Conservation (phyloP, 208 protist genomes). For the Crithidia brevicula region DNA sequence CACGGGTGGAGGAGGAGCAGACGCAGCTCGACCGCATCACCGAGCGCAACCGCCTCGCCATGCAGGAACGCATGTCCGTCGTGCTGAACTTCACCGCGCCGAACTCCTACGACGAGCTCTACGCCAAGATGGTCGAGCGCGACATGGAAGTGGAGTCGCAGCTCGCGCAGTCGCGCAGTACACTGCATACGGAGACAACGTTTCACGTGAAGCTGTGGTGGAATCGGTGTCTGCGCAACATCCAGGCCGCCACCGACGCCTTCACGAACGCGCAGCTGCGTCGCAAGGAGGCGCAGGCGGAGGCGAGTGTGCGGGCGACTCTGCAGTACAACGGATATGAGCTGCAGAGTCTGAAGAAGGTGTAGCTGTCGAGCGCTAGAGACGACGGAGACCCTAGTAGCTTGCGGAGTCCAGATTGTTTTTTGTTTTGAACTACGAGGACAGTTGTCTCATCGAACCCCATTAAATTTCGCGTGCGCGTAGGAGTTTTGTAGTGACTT, state of each 20-base stretch:
- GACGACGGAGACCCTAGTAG: no score
- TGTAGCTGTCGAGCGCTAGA: not conserved
- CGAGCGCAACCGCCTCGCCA: slow-evolving; percentile 55
- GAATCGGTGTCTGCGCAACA: slow-evolving; percentile 75
- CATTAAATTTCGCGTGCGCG: no score
- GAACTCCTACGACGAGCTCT: slow-evolving; percentile 79
- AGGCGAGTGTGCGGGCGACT: slow-evolving; percentile 52
- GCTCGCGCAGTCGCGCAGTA: slow-evolving; percentile 47
- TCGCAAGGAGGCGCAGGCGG: slow-evolving; percentile 42
- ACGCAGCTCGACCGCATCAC: slow-evolving; percentile 47
- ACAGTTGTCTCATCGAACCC: not conserved
- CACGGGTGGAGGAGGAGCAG: slow-evolving; percentile 60
- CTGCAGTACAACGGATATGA: slow-evolving; percentile 68
- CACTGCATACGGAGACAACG: slow-evolving; percentile 76
- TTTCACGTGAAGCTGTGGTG: slow-evolving; percentile 87
- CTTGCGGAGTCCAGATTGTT: no score
- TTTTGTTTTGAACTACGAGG: no score
- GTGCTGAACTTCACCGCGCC: slow-evolving; percentile 70
- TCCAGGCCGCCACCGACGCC: slow-evolving; percentile 60
- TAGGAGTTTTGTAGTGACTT: no score
- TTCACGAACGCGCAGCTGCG: slow-evolving; percentile 40
- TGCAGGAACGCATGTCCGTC: slow-evolving; percentile 45
- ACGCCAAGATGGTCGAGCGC: slow-evolving; percentile 64
- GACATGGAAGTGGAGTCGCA: slow-evolving; percentile 54
- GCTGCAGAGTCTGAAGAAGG: slow-evolving; percentile 51